Evolutionary conservation across 176 grass and related monocot species (phyloP), one percentile per base, ranked within the genome.

Genomic region (Musa itinerans): DNA sequence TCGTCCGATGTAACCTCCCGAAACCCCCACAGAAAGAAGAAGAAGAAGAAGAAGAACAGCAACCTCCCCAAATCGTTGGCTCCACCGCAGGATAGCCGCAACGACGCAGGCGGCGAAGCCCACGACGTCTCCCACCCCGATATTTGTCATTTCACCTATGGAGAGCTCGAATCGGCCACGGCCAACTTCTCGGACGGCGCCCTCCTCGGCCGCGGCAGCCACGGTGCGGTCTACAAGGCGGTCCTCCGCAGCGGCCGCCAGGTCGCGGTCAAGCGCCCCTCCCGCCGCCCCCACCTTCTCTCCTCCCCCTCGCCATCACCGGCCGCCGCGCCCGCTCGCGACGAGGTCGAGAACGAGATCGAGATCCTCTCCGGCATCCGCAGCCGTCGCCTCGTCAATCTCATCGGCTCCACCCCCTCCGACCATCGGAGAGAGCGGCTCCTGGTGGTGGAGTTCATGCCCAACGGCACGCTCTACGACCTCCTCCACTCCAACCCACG

Each of bases 301-400:
- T 55, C 71, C 22, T 74, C 71, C 22, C 52, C 71, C 17, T 53
- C 69, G 34, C 69, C 69, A 16, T 29, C 65, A 14, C 65, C 53
- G 2, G 54, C 54, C 15, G 68, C 66, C 1, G 61, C 10, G 14
- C 48, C 69, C 22, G 23, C 69, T 2, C 69, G 90, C 53, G 70
- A 86, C 82, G 95, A 99, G 84, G 95, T 93, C n/a, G 90, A 99
- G 78, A 99, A 99, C 86, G 95, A 99, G 86, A 90, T 99, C 82
- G 82, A 78, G 78, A 86, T 99, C 77, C 84, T 99, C 53, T 94
- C 85, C 76, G 91, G 90, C 59, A 20, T 99, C 12, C 88, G 83
- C 43, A 86, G 86, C 53, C 88, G 88, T 19, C 84, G 95, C 11
- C 82, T 99, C 52, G 95, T 99, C 74, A 99, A 99, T 82, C 88